phyloP scores from a whole-genome alignment of 2,329 filamentous ascomycete species.

The Aspergillus flavus region DNA sequence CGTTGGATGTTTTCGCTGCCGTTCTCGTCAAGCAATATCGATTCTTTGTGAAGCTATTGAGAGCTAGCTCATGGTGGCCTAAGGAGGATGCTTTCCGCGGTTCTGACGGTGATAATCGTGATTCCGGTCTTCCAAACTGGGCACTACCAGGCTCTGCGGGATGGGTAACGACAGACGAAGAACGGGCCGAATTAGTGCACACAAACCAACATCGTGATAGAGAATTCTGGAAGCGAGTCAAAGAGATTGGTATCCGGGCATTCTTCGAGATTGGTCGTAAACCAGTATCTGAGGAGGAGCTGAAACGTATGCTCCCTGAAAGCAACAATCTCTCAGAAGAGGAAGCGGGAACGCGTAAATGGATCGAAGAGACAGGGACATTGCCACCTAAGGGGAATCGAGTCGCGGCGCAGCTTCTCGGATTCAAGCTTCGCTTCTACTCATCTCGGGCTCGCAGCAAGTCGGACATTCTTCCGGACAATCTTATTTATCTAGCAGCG shows the following conservation, averaged over 20 bases:
- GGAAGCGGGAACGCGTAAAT: constrained; percentile 64
- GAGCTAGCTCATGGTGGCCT: constrained; percentile 97
- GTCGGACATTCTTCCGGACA: constrained; percentile 80
- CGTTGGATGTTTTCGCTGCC: constrained; percentile 90
- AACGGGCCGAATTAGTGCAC: constrained; percentile 61
- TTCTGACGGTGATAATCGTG: constrained; percentile 32
- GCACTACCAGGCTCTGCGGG: constrained; percentile 71
- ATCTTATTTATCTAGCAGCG: constrained; percentile 87
- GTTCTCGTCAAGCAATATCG: constrained; percentile 89
- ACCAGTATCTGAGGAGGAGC: constrained; percentile 63
- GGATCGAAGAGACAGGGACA: constrained; percentile 80
- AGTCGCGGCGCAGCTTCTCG: constrained; percentile 89
- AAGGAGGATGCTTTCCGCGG: constrained; percentile 58
- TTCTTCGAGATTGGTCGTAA: constrained; percentile 87
- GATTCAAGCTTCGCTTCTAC: constrained; percentile 97
- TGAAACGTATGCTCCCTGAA: constrained; percentile 50
- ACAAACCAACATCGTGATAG: constrained; percentile 68
- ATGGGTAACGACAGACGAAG: constrained; percentile 68
- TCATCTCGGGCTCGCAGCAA: constrained; percentile 75
- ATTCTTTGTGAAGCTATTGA: constrained; percentile 91
- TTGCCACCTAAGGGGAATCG: constrained; percentile 83
- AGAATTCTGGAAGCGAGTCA: constrained; percentile 80
- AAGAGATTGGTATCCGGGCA: constrained; percentile 73
- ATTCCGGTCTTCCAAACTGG: constrained; percentile 78
- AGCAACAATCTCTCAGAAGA: constrained; percentile 46